Evolutionary conservation across 2,329 filamentous ascomycete species (phyloP).

Genomic region (Davidsoniella virescens): DNA sequence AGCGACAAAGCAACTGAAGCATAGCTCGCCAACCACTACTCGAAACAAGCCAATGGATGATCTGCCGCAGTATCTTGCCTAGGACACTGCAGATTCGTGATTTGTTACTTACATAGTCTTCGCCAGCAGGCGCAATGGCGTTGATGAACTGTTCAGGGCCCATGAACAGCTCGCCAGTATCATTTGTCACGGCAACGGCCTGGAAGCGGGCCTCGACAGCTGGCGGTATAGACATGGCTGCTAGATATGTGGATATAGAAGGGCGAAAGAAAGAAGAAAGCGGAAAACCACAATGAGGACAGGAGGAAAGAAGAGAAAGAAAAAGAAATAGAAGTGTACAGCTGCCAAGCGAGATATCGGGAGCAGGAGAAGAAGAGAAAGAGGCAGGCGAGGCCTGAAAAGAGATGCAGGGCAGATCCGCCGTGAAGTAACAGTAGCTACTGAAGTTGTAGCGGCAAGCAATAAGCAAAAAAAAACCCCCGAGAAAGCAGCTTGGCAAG

Average conservation of each 20-base stretch:
- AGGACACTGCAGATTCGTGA: neutral
- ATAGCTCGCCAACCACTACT: neutral
- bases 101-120: conserved; percentile 67
- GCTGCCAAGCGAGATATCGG: neutral
- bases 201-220: conserved; percentile 50
- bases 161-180: conserved; percentile 65
- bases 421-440: no score
- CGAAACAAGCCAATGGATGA: neutral
- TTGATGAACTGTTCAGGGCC: conserved; percentile 75
- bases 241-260: neutral
- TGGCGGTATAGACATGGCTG: conserved; percentile 6
- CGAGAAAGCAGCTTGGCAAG: neutral
- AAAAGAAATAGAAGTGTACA: neutral
- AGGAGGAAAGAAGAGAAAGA: neutral
- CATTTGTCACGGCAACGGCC: conserved; percentile 59
- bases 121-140: conserved; percentile 68
- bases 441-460: neutral
- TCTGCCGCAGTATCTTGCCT: neutral
- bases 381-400: neutral
- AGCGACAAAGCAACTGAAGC: neutral
- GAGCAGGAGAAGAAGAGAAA: neutral
- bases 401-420: no score
- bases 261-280: neutral
- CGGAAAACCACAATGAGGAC: neutral
- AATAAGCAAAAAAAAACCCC: neutral